Evolutionary conservation across 306 rosid species (phyloP).

Genomic region (Sechiopsis laciniata): DNA sequence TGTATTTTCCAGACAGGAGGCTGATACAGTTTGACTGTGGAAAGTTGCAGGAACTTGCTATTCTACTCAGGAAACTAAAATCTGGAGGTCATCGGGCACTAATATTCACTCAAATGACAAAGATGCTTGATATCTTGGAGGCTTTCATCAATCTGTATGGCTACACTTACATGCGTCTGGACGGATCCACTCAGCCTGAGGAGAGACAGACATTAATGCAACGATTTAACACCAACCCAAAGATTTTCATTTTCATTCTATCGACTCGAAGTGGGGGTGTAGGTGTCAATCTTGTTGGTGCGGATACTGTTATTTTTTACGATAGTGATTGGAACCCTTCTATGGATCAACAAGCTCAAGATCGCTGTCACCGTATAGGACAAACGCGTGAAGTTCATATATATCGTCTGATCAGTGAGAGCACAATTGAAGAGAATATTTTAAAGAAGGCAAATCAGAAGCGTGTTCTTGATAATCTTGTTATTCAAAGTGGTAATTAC

Average conservation of each 20-base stretch:
- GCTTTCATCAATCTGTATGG: constrained; percentile 95
- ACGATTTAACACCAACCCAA: constrained; percentile 90
- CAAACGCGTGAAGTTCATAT: constrained; percentile 98
- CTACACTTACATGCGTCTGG: constrained; percentile 93
- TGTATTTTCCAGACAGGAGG: constrained; percentile 94
- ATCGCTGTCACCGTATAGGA: constrained; percentile 97
- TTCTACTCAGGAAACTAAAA: constrained; percentile 70
- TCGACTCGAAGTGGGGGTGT: constrained; percentile 99
- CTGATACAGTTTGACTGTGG: constrained; percentile 99
- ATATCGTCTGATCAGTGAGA: constrained; percentile 84
- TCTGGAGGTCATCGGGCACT: constrained; percentile 92
- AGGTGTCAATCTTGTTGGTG: constrained; percentile 96
- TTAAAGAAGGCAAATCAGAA: constrained; percentile 97
- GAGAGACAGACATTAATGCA: constrained; percentile 98
- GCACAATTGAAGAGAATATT: constrained; percentile 96
- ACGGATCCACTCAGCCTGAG: constrained; percentile 96
- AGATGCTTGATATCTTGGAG: constrained; percentile 95
- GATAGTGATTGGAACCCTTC: constrained; percentile 99
- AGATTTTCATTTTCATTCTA: constrained; percentile 81
- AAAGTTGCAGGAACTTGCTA: constrained; percentile 77
- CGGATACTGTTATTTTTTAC: constrained; percentile 94
- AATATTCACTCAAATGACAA: constrained; percentile 95
- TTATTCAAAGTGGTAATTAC: constrained; percentile 94
- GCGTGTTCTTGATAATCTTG: constrained; percentile 95
- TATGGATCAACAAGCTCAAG: constrained; percentile 99